These are phyloP conservation scores for Pharnaceum exiguum DNA, from an alignment of 148 eudicot species.

Conservation along the genomic window DNA sequence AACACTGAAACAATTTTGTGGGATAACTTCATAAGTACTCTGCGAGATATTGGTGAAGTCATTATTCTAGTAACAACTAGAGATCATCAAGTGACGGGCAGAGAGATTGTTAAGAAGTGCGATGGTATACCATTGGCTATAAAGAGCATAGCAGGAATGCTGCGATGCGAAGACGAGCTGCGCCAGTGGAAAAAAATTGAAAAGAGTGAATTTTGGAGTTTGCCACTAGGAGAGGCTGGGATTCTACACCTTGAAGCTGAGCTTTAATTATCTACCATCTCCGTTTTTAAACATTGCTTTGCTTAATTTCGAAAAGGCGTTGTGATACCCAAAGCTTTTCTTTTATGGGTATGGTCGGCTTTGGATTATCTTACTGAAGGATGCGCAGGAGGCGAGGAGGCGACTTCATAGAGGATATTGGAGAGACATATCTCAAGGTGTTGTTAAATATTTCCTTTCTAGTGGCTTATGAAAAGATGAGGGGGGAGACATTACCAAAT, in stretches of 20 bases:
- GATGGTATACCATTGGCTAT: slow-evolving; percentile 1
- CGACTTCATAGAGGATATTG: neutral
- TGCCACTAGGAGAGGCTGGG: no score
- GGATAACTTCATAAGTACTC: no score
- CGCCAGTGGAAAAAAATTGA: neutral
- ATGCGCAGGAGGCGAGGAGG: no score
- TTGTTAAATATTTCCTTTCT: neutral
- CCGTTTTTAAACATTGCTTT: slow-evolving; percentile 4
- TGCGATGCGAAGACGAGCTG: neutral
- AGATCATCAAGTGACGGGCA: no score
- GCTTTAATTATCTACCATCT: neutral
- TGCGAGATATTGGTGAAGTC: no score
- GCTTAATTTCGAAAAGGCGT: neutral
- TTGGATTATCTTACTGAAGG: neutral
- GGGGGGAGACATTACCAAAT: neutral
- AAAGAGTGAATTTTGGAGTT: neutral
- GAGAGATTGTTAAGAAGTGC: neutral
- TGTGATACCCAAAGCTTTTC: neutral
- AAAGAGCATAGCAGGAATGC: neutral
- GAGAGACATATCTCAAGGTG: neutral
- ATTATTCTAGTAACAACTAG: no score
- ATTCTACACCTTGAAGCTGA: slow-evolving; percentile 4
- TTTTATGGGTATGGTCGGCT: neutral
- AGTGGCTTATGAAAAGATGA: neutral
- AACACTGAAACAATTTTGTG: no score